Evolutionary conservation across 192 early-diverging fungal genomes (phyloP), one percentile per base, ranked within the genome.

Genomic region (Umbelopsis sp.): DNA sequence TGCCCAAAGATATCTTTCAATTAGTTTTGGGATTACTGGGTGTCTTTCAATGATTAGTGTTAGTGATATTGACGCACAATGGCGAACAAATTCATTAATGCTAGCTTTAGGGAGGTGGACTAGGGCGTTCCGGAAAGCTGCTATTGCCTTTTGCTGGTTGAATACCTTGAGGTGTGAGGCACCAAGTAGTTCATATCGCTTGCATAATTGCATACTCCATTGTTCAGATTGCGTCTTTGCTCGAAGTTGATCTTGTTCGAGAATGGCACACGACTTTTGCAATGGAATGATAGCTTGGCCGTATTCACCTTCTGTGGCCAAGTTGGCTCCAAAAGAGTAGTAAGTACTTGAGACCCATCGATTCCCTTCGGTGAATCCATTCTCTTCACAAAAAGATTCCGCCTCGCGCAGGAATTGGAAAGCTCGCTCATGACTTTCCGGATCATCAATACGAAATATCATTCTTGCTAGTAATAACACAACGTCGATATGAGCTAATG

Each of bases 341-440:
- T 83, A 86, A 1, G 82, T 75, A n/a, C 73, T 81, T 3, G 88
- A 83, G 10, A 86, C 80, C 81, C 82, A 87, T 22, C 69, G 72
- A 31, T 84, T 70, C 4, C 86, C 87, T 52, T 83, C 82, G 8
- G n/a, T 49, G 53, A 71, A 82, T 1, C 44, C 65, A 29, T 56
- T 45, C 11, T 52, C 41, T 7, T 34, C 10, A 31, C 77, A 84
- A 17, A 84, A n/a, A 11, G 66, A 17, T 26, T 75, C 83, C 16
- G 78, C 82, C 1, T 66, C 25, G 3, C 66, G 22, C 11, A 84
- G 66, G 50, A 77, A 72, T 21, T 65, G 71, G 32, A 73, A 75
- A 4, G 74, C 79, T 51, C 72, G 59, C 3, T 69, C 31, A 49
- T 77, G 66, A 0, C 71, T 47, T 29, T 56, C 44, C 5, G 43